Percentiles rank a stretch among this genome's conserved stretches.
Conservation (phyloP, 177 flowering plant genomes). For the Vitis hybrid region DNA sequence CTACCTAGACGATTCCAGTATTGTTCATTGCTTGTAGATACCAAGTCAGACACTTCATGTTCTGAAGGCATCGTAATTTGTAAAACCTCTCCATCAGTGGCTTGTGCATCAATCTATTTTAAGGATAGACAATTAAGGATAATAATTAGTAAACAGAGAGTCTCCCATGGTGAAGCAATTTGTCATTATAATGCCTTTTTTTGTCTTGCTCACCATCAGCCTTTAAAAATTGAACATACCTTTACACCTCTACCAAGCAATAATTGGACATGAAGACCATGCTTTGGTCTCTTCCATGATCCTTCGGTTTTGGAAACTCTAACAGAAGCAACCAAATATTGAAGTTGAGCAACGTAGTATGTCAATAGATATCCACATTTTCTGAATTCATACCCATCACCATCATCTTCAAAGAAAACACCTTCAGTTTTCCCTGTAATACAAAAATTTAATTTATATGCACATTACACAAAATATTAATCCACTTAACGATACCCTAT, state of each 20-base stretch:
- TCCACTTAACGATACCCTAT: not conserved
- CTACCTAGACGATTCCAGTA: constrained; percentile 63
- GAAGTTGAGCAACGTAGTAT: constrained; percentile 70
- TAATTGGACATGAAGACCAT: constrained; percentile 67
- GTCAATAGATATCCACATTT: constrained; percentile 70
- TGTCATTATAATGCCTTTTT: not conserved
- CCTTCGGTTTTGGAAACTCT: constrained; percentile 77
- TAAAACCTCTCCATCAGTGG: constrained; percentile 77
- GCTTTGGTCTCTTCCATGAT: constrained; percentile 75
- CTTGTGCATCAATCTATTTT: constrained; percentile 72
- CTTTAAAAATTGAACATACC: constrained; percentile 38
- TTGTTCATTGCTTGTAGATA: constrained; percentile 42
- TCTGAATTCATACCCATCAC: constrained; percentile 86
- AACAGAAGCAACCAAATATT: constrained; percentile 61
- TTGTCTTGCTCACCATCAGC: not conserved
- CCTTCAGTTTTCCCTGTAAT: constrained; percentile 84
- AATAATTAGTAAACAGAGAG: too few species aligned
- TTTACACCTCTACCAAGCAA: constrained; percentile 79
- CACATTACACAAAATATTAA: too few species aligned
- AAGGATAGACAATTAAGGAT: not conserved
- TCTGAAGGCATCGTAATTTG: constrained; percentile 70
- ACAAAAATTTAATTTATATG: not conserved
- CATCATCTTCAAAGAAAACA: constrained; percentile 85
- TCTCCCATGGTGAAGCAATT: too few species aligned
- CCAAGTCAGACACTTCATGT: constrained; percentile 47